Percentiles rank a stretch among this genome's conserved stretches.
Conservation (phyloP, 1,139 yeast species). For the Yamadazyma aaseri region DNA sequence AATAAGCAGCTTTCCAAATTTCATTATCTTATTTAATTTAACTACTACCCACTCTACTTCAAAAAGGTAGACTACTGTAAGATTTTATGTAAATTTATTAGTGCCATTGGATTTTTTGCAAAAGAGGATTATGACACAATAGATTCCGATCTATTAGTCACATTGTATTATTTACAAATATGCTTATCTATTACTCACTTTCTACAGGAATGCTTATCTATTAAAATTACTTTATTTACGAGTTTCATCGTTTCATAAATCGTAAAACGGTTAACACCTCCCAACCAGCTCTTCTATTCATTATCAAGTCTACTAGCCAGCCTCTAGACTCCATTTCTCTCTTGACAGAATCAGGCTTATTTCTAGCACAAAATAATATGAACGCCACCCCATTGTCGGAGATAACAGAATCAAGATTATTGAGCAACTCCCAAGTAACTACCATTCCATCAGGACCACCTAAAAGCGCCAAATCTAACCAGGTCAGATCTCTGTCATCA, state of each 20-base stretch:
- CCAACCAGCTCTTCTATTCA: slow-evolving; percentile 88
- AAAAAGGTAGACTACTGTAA: too few species aligned
- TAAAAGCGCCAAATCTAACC: slow-evolving; percentile 86
- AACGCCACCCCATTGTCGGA: slow-evolving; percentile 69
- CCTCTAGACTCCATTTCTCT: slow-evolving; percentile 45
- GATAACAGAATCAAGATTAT: slow-evolving; percentile 47
- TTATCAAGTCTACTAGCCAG: slow-evolving; percentile 55
- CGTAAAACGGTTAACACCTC: slow-evolving; percentile 79
- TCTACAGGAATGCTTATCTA: too few species aligned
- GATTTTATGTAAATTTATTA: too few species aligned
- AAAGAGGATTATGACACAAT: too few species aligned
- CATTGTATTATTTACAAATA: too few species aligned
- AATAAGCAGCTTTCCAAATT: neutral
- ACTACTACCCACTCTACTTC: too few species aligned
- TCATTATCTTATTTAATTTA: too few species aligned
- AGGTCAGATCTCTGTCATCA: slow-evolving; percentile 45
- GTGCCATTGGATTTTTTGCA: too few species aligned
- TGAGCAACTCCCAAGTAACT: slow-evolving; percentile 65
- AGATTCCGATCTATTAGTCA: too few species aligned
- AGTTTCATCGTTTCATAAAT: slow-evolving; percentile 25
- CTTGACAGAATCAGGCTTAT: slow-evolving; percentile 66
- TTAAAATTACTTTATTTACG: neutral
- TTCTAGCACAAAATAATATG: slow-evolving; percentile 81
- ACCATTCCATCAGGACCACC: slow-evolving; percentile 94
- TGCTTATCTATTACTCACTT: too few species aligned